Percentiles rank a stretch among this genome's conserved stretches.
These are phyloP conservation scores for Filosporella fistucella DNA, from an alignment of 495 filamentous ascomycete species.

Conservation along the genomic window DNA sequence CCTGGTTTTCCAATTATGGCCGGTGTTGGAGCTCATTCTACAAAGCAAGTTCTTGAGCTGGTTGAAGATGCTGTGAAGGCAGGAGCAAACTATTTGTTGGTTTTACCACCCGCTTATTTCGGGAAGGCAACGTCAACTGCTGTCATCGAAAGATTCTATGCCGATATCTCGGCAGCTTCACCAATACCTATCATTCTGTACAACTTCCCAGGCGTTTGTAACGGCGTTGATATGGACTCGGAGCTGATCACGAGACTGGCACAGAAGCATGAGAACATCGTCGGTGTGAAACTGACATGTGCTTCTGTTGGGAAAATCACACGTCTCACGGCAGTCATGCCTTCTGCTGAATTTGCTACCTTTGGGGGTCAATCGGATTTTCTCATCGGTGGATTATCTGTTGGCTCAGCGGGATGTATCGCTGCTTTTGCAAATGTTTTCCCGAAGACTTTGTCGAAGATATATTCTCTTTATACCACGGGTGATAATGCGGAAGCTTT, in stretches of 20 bases:
- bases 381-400: conserved; percentile 23
- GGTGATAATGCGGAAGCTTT: conserved; percentile 33
- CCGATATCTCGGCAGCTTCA: conserved; percentile 19
- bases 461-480: conserved; percentile 30
- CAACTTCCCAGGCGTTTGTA: conserved; percentile 27
- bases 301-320: conserved; percentile 28
- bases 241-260: conserved; percentile 22
- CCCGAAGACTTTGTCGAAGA: conserved; percentile 26
- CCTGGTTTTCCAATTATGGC: conserved; percentile 55
- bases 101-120: conserved; percentile 28
- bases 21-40: conserved; percentile 60
- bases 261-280: conserved; percentile 26
- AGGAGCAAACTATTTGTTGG: conserved; percentile 31
- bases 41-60: conserved; percentile 55
- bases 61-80: conserved; percentile 53
- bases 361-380: conserved; percentile 29
- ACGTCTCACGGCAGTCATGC: conserved; percentile 18
- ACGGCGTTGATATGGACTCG: conserved; percentile 30
- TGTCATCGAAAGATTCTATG: conserved; percentile 21
- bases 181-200: conserved; percentile 29
- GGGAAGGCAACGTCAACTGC: conserved; percentile 19
- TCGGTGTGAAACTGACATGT: conserved; percentile 34
- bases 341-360: conserved; percentile 19
- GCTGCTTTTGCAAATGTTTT: conserved; percentile 29
- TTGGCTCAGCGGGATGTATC: conserved; percentile 26